These are phyloP conservation scores for Tillandsia fasciculata DNA, from an alignment of 176 grass and related monocot genomes.

Conservation along the genomic window DNA sequence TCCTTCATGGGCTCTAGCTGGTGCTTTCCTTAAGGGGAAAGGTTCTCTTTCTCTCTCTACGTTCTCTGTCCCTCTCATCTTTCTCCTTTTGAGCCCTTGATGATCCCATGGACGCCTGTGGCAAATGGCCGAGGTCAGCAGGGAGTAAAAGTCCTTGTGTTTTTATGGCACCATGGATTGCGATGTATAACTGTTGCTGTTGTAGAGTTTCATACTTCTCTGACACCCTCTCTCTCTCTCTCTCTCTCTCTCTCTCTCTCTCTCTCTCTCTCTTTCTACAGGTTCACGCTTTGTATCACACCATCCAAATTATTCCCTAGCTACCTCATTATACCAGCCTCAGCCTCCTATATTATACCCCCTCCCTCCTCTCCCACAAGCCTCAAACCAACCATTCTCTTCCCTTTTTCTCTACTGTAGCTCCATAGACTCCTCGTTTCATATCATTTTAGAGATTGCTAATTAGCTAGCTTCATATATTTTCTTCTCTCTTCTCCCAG, in stretches of 20 bases:
- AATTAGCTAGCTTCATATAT: too few species aligned
- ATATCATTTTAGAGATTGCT: background rate
- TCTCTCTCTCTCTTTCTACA: background rate
- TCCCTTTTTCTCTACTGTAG: background rate
- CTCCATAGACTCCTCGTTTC: background rate
- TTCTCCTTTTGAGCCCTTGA: background rate
- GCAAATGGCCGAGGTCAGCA: constrained; percentile 16
- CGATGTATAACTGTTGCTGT: constrained; percentile 21
- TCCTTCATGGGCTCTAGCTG: background rate
- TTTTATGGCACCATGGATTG: constrained; percentile 11
- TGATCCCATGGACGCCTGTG: constrained; percentile 1
- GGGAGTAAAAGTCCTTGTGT: constrained; percentile 13
- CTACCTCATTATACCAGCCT: too few species aligned
- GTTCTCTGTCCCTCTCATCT: background rate
- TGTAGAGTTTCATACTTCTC: constrained; percentile 6
- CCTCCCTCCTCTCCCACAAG: constrained; percentile 8
- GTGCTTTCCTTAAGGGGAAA: constrained; percentile 1
- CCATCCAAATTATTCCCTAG: background rate
- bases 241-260: constrained; percentile 3
- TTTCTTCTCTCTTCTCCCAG: too few species aligned
- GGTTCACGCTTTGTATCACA: background rate
- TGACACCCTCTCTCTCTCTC: constrained; percentile 1
- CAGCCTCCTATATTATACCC: too few species aligned
- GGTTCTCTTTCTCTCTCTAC: constrained; percentile 1
- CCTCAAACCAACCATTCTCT: constrained; percentile 5